phyloP scores from a whole-genome alignment of 192 early-diverging fungal species.

The Gryganskiella cystojenkinii region DNA sequence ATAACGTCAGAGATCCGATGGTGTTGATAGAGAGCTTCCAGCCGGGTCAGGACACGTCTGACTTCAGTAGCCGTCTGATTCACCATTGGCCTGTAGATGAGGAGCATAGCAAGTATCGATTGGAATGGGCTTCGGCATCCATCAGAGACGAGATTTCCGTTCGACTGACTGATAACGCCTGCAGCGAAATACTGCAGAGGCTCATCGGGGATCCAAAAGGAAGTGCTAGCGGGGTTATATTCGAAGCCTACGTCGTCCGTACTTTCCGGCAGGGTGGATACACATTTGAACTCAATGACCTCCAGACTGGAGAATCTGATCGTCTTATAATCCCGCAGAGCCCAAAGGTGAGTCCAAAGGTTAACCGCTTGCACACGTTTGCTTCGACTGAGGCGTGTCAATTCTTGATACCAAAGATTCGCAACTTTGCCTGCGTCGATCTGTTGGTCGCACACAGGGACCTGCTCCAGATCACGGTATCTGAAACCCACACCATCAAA shows the following conservation, averaged over 20 bases:
- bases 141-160: conserved; percentile 7
- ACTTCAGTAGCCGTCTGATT: conserved; percentile 32
- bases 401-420: conserved; percentile 21
- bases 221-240: conserved; percentile 30
- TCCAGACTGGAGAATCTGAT: neutral
- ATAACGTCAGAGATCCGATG: conserved; percentile 7
- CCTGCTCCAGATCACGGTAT: conserved; percentile 22
- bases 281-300: conserved; percentile 15
- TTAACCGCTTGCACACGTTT: conserved; percentile 1
- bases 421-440: conserved; percentile 23
- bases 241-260: conserved; percentile 22
- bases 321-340: neutral
- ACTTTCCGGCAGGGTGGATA: conserved; percentile 24
- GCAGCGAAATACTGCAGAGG: conserved; percentile 14
- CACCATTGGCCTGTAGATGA: conserved; percentile 31
- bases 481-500: conserved; percentile 18
- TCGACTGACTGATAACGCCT: conserved; percentile 9
- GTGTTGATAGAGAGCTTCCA: conserved; percentile 23
- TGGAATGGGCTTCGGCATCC: conserved; percentile 37
- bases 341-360: neutral
- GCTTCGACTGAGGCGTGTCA: neutral
- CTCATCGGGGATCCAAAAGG: neutral
- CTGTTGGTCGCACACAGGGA: conserved; percentile 3
- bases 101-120: conserved; percentile 6
- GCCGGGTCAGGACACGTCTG: conserved; percentile 10